These are phyloP conservation scores for Mortierella sp. DNA, from an alignment of 371 early-diverging fungal species.

Conservation along the genomic window DNA sequence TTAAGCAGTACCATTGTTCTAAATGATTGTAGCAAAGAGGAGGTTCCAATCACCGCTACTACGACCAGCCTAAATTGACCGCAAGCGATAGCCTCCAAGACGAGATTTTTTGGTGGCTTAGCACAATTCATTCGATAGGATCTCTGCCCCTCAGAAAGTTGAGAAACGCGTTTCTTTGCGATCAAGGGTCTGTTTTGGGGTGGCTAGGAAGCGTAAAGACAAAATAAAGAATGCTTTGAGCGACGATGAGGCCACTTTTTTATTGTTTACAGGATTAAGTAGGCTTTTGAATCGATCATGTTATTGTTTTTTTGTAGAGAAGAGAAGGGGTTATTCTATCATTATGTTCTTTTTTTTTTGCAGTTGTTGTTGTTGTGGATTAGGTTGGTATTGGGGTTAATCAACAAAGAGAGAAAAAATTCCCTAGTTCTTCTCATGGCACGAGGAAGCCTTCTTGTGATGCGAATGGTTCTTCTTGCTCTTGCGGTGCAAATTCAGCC, in stretches of 20 bases:
- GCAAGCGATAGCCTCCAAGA: not conserved
- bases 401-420: not conserved
- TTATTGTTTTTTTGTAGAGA: not conserved
- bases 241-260: not conserved
- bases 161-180: not conserved
- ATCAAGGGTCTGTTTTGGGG: too few relatives aligned
- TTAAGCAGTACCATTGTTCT: conserved; percentile 36
- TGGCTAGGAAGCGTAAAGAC: not conserved
- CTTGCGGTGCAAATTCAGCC: conserved; percentile 7
- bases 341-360: not conserved
- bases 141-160: not conserved
- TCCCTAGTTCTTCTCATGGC: conserved; percentile 13
- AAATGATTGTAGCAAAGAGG: conserved; percentile 47
- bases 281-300: not conserved
- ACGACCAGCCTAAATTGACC: not conserved
- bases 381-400: not conserved
- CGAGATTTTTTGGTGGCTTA: conserved; percentile 9
- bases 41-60: conserved; percentile 31
- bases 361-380: not conserved
- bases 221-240: too few relatives aligned
- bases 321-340: not conserved
- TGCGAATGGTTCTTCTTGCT: conserved; percentile 25
- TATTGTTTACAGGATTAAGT: not conserved
- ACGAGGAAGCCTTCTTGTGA: conserved; percentile 24
- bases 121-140: not conserved